Conservation (phyloP, 2,329 filamentous ascomycete genomes). For the Fusarium humuli region DNA sequence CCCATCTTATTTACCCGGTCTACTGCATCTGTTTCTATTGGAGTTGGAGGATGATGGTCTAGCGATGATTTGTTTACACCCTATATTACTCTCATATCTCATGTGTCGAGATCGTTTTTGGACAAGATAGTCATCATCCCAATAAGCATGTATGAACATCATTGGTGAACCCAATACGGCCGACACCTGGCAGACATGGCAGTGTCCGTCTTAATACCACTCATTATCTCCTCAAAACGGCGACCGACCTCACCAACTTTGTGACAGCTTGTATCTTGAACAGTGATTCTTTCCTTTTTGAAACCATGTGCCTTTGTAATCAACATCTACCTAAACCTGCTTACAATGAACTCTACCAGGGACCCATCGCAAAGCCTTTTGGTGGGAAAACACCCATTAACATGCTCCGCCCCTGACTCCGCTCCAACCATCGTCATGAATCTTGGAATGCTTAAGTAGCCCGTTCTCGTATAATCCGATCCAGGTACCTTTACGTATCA, state of each 20-base stretch:
- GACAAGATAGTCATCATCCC: constrained; percentile 1
- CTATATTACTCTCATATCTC: constrained; percentile 14
- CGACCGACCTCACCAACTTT: background rate
- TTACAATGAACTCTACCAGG: constrained; percentile 48
- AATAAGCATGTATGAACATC: constrained; percentile 5
- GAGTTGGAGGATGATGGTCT: constrained; percentile 32
- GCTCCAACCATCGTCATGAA: constrained; percentile 47
- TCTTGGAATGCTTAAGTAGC: constrained; percentile 41
- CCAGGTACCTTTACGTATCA: constrained; percentile 23
- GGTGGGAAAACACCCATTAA: constrained; percentile 50
- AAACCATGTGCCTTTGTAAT: constrained; percentile 43
- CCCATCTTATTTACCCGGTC: constrained; percentile 30
- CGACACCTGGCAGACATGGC: background rate
- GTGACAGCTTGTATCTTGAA: background rate
- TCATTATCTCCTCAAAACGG: background rate
- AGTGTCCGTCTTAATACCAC: constrained; percentile 8
- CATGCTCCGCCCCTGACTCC: constrained; percentile 50
- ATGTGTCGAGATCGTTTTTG: constrained; percentile 15
- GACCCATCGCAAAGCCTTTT: constrained; percentile 48
- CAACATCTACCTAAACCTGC: constrained; percentile 48
- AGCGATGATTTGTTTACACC: constrained; percentile 33
- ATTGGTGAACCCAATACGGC: background rate
- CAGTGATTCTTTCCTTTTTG: constrained; percentile 1
- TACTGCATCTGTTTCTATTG: constrained; percentile 12
- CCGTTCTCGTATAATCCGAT: constrained; percentile 27